Base-by-base conservation (phyloP, 2,329 filamentous ascomycete genomes). In the Colletotrichum sp. region DNA sequence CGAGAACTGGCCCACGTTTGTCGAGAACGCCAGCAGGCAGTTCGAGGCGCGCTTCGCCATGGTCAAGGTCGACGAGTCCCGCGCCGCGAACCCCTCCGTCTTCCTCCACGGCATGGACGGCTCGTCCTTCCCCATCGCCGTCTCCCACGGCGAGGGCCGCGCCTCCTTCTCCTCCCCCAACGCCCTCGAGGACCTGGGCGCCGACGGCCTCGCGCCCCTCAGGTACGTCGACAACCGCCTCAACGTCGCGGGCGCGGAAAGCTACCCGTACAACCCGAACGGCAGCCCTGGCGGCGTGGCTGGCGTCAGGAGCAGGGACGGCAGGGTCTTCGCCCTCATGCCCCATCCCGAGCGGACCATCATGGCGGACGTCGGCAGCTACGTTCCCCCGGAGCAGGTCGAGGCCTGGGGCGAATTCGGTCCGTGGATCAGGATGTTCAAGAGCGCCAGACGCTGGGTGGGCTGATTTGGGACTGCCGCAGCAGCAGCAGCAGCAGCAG, bases 271-370 rank as follows among this genome's bases (percentile, higher is more conserved):
- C 86, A 99, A 99, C 87, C 95, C 89, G 68, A 98, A 98, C 85
- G 96, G 96, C 68, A 95, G 93, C 82, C 94, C 95, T 1, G 89
- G 90, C 77, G 96, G 95, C 82, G 94, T 98, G 78, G 95, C 96
- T 1, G 95, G 93, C 82, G 93, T 98, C 30, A 89, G 93, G 79
- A 96, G 92, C 80, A 90, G 88, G 59, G 93, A 98, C 82, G 96
- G 96, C 14, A 90, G 95, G 73, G 95, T 98, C 2, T 85, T 98
- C 79, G 95, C 95, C 8, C 91, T 98, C 87, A 98, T 98, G 96
- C 96, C 96, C 77, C 96, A 98, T 84, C 96, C 96, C 1, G 96
- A 98, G 87, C 91, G 96, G n/a, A 98, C 95, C 18, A 92, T 98
- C 74, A 87, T 98, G 87, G 92, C 92, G 73, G 95, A 95, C 74